Conservation (phyloP, 768 basidiomycete genomes). For the Termitomyces heimii region DNA sequence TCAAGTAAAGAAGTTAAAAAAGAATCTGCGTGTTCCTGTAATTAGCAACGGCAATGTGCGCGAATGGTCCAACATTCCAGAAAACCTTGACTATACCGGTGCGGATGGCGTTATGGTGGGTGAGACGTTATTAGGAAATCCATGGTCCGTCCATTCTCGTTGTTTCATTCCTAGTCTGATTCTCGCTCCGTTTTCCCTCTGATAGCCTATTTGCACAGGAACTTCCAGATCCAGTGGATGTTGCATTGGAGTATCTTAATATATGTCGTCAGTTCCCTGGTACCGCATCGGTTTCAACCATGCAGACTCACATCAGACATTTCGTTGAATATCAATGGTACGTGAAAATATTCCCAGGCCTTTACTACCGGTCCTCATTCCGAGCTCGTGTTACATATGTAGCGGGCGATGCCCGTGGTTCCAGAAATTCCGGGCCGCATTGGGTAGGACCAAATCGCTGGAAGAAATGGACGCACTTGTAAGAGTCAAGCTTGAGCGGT, state of each 20-base stretch:
- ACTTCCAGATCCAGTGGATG: constrained; percentile 56
- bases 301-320: constrained; percentile 62
- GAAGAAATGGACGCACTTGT: constrained; percentile 45
- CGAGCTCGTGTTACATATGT: constrained; percentile 5
- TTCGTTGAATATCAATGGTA: constrained; percentile 68
- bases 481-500: constrained; percentile 35
- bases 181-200: not conserved
- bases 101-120: constrained; percentile 82
- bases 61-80: constrained; percentile 45
- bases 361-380: constrained; percentile 4
- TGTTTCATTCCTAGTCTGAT: constrained; percentile 3
- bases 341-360: constrained; percentile 16
- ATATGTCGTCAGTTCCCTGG: constrained; percentile 49
- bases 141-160: constrained; percentile 39
- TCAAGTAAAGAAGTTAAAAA: constrained; percentile 52
- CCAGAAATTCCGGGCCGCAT: constrained; percentile 42
- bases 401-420: constrained; percentile 53
- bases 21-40: constrained; percentile 46
- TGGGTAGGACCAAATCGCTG: constrained; percentile 34
- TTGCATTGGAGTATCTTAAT: constrained; percentile 66
- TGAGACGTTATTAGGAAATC: constrained; percentile 70
- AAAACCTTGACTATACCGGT: constrained; percentile 48
- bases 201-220: constrained; percentile 50
- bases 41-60: constrained; percentile 80
- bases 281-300: constrained; percentile 40